Evolutionary conservation across 2,329 filamentous ascomycete species (phyloP).

Genomic region (Talaromyces sp.): DNA sequence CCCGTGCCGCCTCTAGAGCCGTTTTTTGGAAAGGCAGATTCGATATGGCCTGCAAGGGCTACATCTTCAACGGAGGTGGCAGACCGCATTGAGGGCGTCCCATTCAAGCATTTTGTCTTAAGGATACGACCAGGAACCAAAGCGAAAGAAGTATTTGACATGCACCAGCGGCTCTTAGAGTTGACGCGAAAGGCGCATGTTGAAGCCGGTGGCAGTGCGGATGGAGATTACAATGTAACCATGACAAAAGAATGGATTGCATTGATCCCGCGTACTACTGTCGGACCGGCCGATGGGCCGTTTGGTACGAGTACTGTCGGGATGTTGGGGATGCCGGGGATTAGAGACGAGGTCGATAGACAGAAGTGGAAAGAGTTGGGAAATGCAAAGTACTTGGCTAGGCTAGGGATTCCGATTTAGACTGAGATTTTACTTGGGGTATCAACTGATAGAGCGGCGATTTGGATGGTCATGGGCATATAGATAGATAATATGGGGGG

Average conservation of each 20-base stretch:
- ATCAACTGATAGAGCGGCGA: not conserved
- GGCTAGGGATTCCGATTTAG: conserved; percentile 15
- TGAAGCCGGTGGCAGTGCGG: conserved; percentile 10
- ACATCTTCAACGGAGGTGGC: conserved; percentile 15
- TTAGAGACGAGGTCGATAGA: conserved; percentile 15
- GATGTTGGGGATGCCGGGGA: conserved; percentile 20
- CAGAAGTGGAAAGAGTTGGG: conserved; percentile 16
- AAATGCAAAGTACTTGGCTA: conserved; percentile 14
- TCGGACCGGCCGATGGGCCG: conserved; percentile 11
- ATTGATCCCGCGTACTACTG: conserved; percentile 15
- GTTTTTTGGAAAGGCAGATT: conserved; percentile 9
- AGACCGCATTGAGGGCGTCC: conserved; percentile 15
- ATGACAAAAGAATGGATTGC: conserved; percentile 23
- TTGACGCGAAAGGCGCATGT: conserved; percentile 14
- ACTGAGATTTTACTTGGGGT: not conserved
- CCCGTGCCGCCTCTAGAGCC: conserved; percentile 22
- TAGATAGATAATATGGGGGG: not conserved
- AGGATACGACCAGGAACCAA: conserved; percentile 14
- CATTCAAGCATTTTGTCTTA: conserved; percentile 23
- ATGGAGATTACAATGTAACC: conserved; percentile 22
- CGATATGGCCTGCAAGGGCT: conserved; percentile 16
- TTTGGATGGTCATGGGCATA: not conserved
- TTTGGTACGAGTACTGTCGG: conserved; percentile 19
- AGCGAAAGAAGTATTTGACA: conserved; percentile 9
- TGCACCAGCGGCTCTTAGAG: conserved; percentile 16